phyloP scores from a whole-genome alignment of 2,329 filamentous ascomycete genomes.

The Dendrostoma leiphaemia region DNA sequence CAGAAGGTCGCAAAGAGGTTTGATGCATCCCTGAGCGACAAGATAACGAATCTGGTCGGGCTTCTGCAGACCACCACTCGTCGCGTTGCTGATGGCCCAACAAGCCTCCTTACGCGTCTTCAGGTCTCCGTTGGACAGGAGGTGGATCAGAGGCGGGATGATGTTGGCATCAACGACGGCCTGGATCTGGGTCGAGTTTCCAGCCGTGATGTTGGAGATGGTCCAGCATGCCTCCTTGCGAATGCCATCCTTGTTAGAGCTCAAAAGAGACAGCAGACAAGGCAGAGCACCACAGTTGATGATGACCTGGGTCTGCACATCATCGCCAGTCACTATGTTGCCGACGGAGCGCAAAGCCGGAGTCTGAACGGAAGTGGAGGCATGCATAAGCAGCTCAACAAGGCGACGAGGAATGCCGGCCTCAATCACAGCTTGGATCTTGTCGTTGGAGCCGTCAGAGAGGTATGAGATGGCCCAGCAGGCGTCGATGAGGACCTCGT shows the following conservation, averaged over 20 bases:
- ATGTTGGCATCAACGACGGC: slow-evolving; percentile 95
- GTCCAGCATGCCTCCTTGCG: slow-evolving; percentile 99
- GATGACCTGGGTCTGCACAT: slow-evolving; percentile 98
- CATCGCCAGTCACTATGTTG: slow-evolving; percentile 98
- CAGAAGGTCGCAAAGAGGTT: slow-evolving; percentile 91
- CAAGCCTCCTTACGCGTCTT: slow-evolving; percentile 99
- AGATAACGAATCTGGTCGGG: slow-evolving; percentile 97
- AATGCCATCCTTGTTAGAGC: slow-evolving; percentile 97
- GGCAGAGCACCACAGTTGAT: slow-evolving; percentile 96
- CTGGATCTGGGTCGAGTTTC: slow-evolving; percentile 97
- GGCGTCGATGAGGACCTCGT: slow-evolving; percentile 96
- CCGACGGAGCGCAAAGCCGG: slow-evolving; percentile 95
- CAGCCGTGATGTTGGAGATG: slow-evolving; percentile 97
- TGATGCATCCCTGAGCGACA: slow-evolving; percentile 91
- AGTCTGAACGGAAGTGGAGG: slow-evolving; percentile 96
- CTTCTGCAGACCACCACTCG: slow-evolving; percentile 95
- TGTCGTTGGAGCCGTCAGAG: slow-evolving; percentile 96
- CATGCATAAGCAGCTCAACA: slow-evolving; percentile 96
- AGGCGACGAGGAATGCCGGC: slow-evolving; percentile 94
- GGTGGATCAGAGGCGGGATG: slow-evolving; percentile 91
- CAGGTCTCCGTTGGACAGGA: slow-evolving; percentile 93
- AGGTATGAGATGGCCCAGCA: slow-evolving; percentile 99
- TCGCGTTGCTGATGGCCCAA: slow-evolving; percentile 99
- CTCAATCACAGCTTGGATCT: slow-evolving; percentile 99
- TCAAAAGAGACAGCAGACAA: slow-evolving; percentile 87